phyloP scores from a whole-genome alignment of 768 basidiomycete species.

The Candolleomyces efflorescens region DNA sequence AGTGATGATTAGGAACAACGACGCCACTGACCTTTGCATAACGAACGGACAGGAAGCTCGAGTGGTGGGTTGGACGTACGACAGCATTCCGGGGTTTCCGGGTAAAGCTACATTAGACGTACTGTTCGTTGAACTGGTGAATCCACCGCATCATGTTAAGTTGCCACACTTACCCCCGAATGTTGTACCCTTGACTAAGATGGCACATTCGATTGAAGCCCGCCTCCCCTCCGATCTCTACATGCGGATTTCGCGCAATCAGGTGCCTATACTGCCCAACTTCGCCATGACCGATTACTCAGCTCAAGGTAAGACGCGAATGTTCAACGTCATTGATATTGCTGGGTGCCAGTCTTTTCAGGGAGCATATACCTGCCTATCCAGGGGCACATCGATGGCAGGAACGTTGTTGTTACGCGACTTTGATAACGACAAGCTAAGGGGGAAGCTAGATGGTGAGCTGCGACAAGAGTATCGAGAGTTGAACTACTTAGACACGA shows the following conservation, averaged over 20 bases:
- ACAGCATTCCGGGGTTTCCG: no score
- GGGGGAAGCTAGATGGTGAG: constrained; percentile 7
- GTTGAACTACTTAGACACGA: constrained; percentile 30
- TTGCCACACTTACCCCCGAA: no score
- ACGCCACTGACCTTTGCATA: no score
- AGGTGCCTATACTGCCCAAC: constrained; percentile 22
- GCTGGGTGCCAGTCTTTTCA: constrained; percentile 15
- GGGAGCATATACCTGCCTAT: constrained; percentile 27
- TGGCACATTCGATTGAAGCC: no score
- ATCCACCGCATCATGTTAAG: no score
- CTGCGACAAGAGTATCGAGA: constrained; percentile 31
- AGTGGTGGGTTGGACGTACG: no score
- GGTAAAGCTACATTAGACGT: no score
- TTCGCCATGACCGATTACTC: constrained; percentile 33
- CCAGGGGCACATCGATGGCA: constrained; percentile 18
- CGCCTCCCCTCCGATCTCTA: no score
- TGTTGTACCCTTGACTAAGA: no score
- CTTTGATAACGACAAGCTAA: constrained; percentile 6
- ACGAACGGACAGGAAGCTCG: no score
- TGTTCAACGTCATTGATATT: constrained; percentile 25
- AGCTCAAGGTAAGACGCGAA: constrained; percentile 28
- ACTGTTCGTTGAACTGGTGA: no score
- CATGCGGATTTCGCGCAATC: constrained; percentile 5
- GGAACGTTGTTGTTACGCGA: constrained; percentile 26
- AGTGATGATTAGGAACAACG: no score